Percentiles rank a stretch among this genome's conserved stretches.
Evolutionary conservation across 805 yeast species (phyloP).

Genomic region (Yarrowia porcina): DNA sequence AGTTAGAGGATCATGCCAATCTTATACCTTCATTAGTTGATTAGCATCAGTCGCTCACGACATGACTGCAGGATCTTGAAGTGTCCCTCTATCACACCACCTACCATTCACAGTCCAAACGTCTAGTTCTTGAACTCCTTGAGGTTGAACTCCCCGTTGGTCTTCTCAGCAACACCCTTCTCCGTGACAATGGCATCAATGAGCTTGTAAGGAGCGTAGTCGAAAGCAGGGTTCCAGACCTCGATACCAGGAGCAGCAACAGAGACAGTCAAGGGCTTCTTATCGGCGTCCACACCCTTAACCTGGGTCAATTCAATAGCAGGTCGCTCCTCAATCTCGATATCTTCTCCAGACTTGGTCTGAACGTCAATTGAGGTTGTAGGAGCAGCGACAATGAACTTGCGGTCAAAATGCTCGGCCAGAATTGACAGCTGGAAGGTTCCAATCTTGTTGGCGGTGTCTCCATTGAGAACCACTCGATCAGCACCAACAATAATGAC

Average conservation of each 20-base stretch:
- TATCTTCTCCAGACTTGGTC: constrained; percentile 66
- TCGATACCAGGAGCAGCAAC: constrained; percentile 79
- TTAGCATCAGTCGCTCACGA: too few relatives aligned
- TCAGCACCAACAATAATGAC: constrained; percentile 95
- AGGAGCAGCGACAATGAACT: constrained; percentile 93
- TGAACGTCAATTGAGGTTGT: constrained; percentile 78
- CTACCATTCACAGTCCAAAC: too few relatives aligned
- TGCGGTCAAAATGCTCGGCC: constrained; percentile 64
- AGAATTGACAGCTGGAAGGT: constrained; percentile 82
- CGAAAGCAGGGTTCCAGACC: constrained; percentile 97
- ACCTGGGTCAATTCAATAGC: constrained; percentile 71
- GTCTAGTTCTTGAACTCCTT: constrained; percentile 27
- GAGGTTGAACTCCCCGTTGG: constrained; percentile 51
- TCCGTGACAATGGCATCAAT: constrained; percentile 93
- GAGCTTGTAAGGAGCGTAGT: constrained; percentile 77
- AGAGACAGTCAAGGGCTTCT: constrained; percentile 50
- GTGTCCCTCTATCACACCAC: too few relatives aligned
- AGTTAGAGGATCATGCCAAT: too few relatives aligned
- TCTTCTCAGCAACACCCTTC: constrained; percentile 54
- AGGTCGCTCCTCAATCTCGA: constrained; percentile 86
- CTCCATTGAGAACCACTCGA: constrained; percentile 89
- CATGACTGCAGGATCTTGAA: too few relatives aligned
- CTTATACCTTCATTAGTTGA: too few relatives aligned
- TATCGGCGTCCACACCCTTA: constrained; percentile 53
- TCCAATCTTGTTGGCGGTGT: constrained; percentile 94